phyloP scores from a whole-genome alignment of 345 rosid species.

The Arabis alpina region DNA sequence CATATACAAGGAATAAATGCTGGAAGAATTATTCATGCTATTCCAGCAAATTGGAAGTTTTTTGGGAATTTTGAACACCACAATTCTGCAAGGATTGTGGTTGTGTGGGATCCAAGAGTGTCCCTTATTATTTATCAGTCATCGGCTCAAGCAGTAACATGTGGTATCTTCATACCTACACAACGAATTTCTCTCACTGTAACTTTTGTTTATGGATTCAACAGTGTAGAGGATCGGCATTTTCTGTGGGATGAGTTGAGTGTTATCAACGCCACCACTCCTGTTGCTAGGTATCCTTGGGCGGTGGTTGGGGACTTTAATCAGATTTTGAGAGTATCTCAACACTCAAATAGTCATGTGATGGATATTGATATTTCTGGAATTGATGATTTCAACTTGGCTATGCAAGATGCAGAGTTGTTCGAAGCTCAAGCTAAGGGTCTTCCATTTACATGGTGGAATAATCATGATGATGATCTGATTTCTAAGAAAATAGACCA shows the following conservation, averaged over 20 bases:
- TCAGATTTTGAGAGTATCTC: background rate
- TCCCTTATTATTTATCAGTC: background rate
- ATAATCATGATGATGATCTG: background rate
- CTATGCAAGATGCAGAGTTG: background rate
- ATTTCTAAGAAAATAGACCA: background rate
- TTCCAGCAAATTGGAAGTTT: background rate
- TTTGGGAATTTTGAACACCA: background rate
- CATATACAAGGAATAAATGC: too few species aligned
- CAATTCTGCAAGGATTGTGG: background rate
- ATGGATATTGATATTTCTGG: background rate
- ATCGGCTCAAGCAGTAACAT: background rate
- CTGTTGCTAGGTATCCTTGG: background rate
- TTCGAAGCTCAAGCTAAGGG: background rate
- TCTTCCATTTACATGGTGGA: background rate
- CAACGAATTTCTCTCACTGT: background rate
- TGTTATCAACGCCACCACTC: background rate
- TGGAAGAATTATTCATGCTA: rapidly evolving
- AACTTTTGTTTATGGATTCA: background rate
- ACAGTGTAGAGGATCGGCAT: rapidly evolving
- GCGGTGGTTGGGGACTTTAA: background rate
- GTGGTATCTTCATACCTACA: rapidly evolving
- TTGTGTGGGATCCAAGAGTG: background rate
- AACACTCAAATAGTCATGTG: background rate
- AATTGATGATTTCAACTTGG: background rate
- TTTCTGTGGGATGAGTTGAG: background rate